Conservation (phyloP, 75 land plant species). For the Selaginella tamariscina region DNA sequence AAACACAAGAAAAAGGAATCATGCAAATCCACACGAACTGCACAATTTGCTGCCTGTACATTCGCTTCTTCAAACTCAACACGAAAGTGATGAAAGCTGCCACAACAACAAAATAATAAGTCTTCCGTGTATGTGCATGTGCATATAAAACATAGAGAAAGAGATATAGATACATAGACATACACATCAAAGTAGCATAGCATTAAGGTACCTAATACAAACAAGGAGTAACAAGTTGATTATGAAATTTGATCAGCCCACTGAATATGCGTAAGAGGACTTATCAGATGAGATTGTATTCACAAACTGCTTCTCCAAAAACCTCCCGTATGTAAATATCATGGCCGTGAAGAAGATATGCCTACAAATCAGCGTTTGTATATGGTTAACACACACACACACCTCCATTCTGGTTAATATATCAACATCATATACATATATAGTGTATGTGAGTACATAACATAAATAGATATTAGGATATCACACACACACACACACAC, state of each 20-base stretch:
- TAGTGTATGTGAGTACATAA: too few species aligned
- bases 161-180: not conserved
- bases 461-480: too few species aligned
- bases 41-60: constrained; percentile 90
- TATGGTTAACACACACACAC: too few species aligned
- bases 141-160: not conserved
- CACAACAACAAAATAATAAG: constrained; percentile 7
- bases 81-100: constrained; percentile 95
- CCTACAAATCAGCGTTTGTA: constrained; percentile 35
- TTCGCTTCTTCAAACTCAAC: constrained; percentile 65
- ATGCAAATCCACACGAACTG: constrained; percentile 97
- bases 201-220: constrained; percentile 55
- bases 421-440: too few species aligned
- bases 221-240: constrained; percentile 75
- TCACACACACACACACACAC: too few species aligned
- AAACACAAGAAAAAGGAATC: constrained; percentile 96
- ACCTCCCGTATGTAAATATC: constrained; percentile 85
- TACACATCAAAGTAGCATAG: not conserved
- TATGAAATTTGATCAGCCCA: constrained; percentile 69
- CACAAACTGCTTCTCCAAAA: constrained; percentile 65
- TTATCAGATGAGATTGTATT: constrained; percentile 74
- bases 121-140: too few species aligned
- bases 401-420: too few species aligned
- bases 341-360: constrained; percentile 93
- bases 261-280: constrained; percentile 51